Evolutionary conservation across 306 rosid genomes (phyloP), one percentile per base, ranked within the genome.

Genomic region (Cucumis hystrix): DNA sequence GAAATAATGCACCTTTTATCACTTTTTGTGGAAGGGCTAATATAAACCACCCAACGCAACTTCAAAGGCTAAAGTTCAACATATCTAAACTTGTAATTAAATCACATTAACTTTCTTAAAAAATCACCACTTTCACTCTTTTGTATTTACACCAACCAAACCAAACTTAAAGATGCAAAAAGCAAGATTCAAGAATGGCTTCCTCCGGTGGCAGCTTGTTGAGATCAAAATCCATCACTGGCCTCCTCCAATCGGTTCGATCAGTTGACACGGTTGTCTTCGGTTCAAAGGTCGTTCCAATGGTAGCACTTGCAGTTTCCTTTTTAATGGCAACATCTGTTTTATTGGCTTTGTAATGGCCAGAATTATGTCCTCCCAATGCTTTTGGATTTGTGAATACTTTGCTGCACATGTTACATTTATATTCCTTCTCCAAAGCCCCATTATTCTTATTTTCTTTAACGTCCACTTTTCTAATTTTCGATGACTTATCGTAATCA

Each of bases 311-410:
- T 5, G 54, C 16, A 47, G 16, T 47, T 47, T 47, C 16, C 17
- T 47, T 47, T 47, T 4, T 47, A 47, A 13, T 47, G 16, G 54
- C 16, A 47, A 1, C 4, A 1, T 12, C 54, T 12, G 16, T 47
- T 12, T 55, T 55, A 3, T 55, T n/a, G 23, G 40, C 14, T 74
- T 80, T 86, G 74, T 78, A 66, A 8, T 83, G 86, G 76, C 79
- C 79, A 14, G 87, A 83, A 82, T 52, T 75, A 54, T 88, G 92
- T 30, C 86, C 88, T 11, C 89, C 88, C 60, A 88, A 51, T 8
- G 90, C 87, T 79, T 76, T 88, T 75, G 83, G 79, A 25, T 60
- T 71, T 67, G 75, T 65, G 79, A 86, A 84, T 11, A 77, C 54
- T 65, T 82, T 77, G 7, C 47, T 63, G 82, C 92, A 86, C 40